Evolutionary conservation across 1,139 yeast genomes (phyloP), one percentile per base, ranked within the genome.

Genomic region (Pichia cactophila): DNA sequence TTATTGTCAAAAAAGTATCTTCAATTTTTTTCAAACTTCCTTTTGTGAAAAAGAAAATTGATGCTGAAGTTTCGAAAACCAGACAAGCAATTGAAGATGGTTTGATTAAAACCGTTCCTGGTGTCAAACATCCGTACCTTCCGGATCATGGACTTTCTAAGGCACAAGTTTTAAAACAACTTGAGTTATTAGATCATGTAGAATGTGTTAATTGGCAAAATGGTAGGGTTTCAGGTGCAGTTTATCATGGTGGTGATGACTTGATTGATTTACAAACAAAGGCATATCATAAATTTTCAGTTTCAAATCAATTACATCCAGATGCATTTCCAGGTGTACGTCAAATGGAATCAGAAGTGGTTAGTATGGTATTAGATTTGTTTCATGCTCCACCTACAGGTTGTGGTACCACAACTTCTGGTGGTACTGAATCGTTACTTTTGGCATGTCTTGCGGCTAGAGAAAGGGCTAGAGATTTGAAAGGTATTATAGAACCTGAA

Each of bases 321-420:
- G 97, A 92, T 67, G 95, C 89, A 9, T 92, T 92, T 63, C 98
- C 98, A 0, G 97, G 95, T 2, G 87, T 92, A 5, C 79, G 98
- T 41, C 89, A 90, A 65, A 90, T 92, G 96, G 98, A 92, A 62
- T 75, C 96, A 2, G 97, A 92, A 63, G 87, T 90, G 7, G 97
- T 92, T 3, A 73, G 94, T 1, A 92, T 92, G 97, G 94, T 86
- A 9, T 71, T 92, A 55, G 76, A 74, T 26, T 62, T 89, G 58
- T 92, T 85, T 70, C 77, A 90, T 66, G 95, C 95, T 2, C 83
- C 85, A 1, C 59, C 56, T 14, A 63, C 75, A 0, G 88, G 84
- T 0, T 87, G 94, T 62, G 97, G 97, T 14, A 81, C 94, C n/a
- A 78, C 95, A 0, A 84, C 97, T 1, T 83, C 94, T 2, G 98